Evolutionary conservation across 106 monocot genomes (phyloP).

Genomic region (Posidonia australis): DNA sequence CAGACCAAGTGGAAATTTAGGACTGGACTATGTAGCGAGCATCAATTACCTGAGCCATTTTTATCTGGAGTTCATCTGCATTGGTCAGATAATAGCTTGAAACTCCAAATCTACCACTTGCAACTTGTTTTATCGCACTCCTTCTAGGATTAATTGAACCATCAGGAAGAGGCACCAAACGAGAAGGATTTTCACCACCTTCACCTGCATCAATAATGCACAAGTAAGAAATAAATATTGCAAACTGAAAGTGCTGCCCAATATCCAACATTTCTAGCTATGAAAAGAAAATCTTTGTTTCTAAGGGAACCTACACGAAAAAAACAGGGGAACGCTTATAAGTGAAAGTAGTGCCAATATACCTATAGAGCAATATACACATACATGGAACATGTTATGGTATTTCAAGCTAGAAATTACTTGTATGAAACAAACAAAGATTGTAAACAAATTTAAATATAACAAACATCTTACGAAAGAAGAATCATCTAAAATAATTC

Average conservation of each 20-base stretch:
- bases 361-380: neutral
- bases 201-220: slow-evolving; percentile 45
- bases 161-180: slow-evolving; percentile 79
- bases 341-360: too few species aligned
- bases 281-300: too few species aligned
- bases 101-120: slow-evolving; percentile 98
- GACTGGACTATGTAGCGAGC: neutral
- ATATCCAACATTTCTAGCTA: too few species aligned
- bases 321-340: too few species aligned
- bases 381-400: neutral
- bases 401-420: too few species aligned
- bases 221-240: neutral
- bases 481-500: too few species aligned
- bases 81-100: slow-evolving; percentile 96
- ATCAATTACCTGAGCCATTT: slow-evolving; percentile 94
- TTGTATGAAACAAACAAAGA: too few species aligned
- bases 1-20: neutral
- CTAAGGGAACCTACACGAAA: too few species aligned
- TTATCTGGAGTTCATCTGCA: slow-evolving; percentile 98
- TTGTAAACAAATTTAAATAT: too few species aligned
- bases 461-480: too few species aligned
- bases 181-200: slow-evolving; percentile 93
- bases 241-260: neutral
- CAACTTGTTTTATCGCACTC: slow-evolving; percentile 98
- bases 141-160: slow-evolving; percentile 88